Evolutionary conservation across 202 grass and related monocot genomes (phyloP), one percentile per base, ranked within the genome.

Genomic region (Tripidium arundinaceum): DNA sequence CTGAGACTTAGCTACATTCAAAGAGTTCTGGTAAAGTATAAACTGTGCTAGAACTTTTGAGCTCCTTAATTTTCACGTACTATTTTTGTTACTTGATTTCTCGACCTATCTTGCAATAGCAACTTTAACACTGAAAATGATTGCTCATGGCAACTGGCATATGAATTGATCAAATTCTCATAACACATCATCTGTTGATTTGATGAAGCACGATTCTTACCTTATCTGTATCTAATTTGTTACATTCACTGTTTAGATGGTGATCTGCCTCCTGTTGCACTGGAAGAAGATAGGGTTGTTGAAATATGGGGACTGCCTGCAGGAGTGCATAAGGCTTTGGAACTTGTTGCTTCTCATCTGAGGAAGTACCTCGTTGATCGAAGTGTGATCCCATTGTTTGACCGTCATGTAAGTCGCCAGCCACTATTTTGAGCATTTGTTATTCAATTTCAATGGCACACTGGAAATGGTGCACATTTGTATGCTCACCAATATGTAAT

Each of bases 321-420:
- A 49, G 45, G 58, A 65, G 83, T 90, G 62, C 72, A 70, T 74
- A 88, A 88, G 66, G 85, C 91, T 55, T 75, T 93, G 71, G 80
- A 90, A 84, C 83, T 90, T 60, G 79, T 90, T 88, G 91, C 80
- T 83, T 83, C 66, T 75, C 88, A 90, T 70, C 68, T 93, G 75
- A 86, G 91, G 61, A 93, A 90, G 76, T 93, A 90, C 70, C 83
- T 90, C 29, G 88, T 93, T 67, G 65, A 90, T 88, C 79, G 76
- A 28, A 88, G 85, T 90, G 91, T 90, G 38, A 89, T 93, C 78
- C 88, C 87, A 59, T 69, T 90, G 39, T 93, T 93, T 7, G 85
- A 93, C 31, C 78, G 41, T 70, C 85, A 80, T 70, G 88, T 93
- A 81, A 86, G 71, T 69, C 75, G 46, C 15, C 27, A 50, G 4